A percentile compares a stretch with the other conserved stretches of the same genome.
Conservation (phyloP, 306 rosid genomes). For the Pyrus pyrifolia region DNA sequence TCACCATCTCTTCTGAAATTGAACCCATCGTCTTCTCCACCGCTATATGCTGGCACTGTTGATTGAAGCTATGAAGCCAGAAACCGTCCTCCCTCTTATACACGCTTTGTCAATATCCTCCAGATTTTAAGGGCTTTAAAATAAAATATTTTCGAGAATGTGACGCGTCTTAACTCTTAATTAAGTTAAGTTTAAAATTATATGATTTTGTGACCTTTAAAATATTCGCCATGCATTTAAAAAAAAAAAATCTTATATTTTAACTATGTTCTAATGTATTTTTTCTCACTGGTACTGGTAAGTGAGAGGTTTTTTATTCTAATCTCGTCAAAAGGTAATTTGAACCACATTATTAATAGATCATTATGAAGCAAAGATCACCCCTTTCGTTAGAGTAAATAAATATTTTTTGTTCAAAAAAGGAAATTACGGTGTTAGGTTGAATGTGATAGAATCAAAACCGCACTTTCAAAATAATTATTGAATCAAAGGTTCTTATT, state of each 20-base stretch:
- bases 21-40: background rate
- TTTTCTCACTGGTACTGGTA: fast-evolving
- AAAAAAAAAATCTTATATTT: too few species aligned
- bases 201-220: background rate
- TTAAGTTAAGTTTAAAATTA: background rate
- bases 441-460: background rate
- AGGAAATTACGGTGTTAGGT: background rate
- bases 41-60: background rate
- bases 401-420: too few species aligned
- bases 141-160: background rate
- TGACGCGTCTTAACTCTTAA: background rate
- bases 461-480: background rate
- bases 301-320: too few species aligned
- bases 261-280: too few species aligned
- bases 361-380: too few species aligned
- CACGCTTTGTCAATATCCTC: background rate
- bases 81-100: background rate
- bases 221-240: background rate
- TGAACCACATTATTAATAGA: too few species aligned
- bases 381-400: too few species aligned
- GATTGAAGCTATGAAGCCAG: too few species aligned
- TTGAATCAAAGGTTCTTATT: background rate
- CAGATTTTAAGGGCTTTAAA: conserved; percentile 2
- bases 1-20: background rate
- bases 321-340: fast-evolving